phyloP scores from a whole-genome alignment of 306 rosid genomes.

The Ormosia semicastrata region DNA sequence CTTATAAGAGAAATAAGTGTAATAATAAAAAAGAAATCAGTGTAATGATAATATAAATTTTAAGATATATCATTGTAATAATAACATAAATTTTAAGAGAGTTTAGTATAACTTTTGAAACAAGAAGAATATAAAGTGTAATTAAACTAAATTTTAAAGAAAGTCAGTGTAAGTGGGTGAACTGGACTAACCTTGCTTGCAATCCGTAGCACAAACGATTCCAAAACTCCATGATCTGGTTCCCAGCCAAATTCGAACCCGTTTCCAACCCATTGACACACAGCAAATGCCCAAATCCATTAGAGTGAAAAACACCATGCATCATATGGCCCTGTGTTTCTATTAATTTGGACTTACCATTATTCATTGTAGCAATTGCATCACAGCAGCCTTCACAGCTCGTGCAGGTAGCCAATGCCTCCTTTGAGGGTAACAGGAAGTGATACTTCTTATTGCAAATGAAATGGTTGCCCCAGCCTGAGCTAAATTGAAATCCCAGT shows the following conservation, averaged over 20 bases:
- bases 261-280: slow-evolving; percentile 74
- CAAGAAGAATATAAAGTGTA: too few relatives aligned
- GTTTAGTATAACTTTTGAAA: too few relatives aligned
- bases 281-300: slow-evolving; percentile 87
- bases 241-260: slow-evolving; percentile 66
- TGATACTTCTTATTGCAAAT: slow-evolving; percentile 89
- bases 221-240: slow-evolving; percentile 73
- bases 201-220: slow-evolving; percentile 73
- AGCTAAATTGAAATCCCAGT: slow-evolving; percentile 6
- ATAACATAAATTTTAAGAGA: too few relatives aligned
- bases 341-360: slow-evolving; percentile 48
- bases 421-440: slow-evolving; percentile 80
- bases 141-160: too few relatives aligned
- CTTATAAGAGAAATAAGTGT: too few relatives aligned
- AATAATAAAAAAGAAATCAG: too few relatives aligned
- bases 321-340: slow-evolving; percentile 61
- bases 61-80: too few relatives aligned
- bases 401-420: slow-evolving; percentile 45
- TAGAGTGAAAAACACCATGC: slow-evolving; percentile 90
- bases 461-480: slow-evolving; percentile 84
- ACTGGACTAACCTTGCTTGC: slow-evolving; percentile 54
- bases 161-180: too few relatives aligned
- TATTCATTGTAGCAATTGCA: slow-evolving; percentile 24
- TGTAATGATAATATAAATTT: too few relatives aligned
- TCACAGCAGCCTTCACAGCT: slow-evolving; percentile 40